A percentile compares a stretch with the other conserved stretches of the same genome.
Evolutionary conservation across 805 yeast genomes (phyloP).

Genomic region (Phaffomyces opuntiae): DNA sequence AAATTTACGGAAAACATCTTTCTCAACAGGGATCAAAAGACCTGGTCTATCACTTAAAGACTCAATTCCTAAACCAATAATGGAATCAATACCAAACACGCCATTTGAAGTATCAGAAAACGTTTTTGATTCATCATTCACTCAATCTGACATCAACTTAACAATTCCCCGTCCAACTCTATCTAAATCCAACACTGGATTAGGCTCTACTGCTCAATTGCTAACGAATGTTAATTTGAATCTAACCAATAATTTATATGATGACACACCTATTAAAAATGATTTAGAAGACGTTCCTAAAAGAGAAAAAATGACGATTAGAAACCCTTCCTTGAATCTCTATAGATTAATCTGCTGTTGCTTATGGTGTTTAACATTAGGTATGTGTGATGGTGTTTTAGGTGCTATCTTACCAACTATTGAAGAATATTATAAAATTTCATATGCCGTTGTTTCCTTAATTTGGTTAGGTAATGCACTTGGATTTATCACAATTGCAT

Average conservation of each 20-base stretch:
- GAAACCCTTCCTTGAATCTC: constrained; percentile 36
- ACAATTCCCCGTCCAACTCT: not conserved
- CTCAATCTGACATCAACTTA: not conserved
- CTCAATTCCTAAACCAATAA: constrained; percentile 29
- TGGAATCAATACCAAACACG: constrained; percentile 35
- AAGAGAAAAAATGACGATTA: constrained; percentile 28
- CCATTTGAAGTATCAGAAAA: constrained; percentile 25
- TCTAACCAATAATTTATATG: not conserved
- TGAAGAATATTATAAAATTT: constrained; percentile 39
- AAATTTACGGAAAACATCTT: constrained; percentile 8
- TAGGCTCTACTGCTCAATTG: constrained; percentile 10
- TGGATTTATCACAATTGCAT: constrained; percentile 48
- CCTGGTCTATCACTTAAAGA: constrained; percentile 10
- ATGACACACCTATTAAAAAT: not conserved
- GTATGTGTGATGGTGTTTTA: constrained; percentile 50
- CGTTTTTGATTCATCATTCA: constrained; percentile 2
- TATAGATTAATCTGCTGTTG: constrained; percentile 36
- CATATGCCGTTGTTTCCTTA: constrained; percentile 47
- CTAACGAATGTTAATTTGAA: not conserved
- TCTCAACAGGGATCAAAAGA: not conserved
- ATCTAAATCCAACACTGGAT: constrained; percentile 3
- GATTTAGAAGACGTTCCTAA: constrained; percentile 1
- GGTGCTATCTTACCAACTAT: constrained; percentile 55
- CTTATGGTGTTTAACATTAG: constrained; percentile 34
- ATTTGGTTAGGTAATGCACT: constrained; percentile 52